Evolutionary conservation across 75 land plant species (phyloP), one percentile per base, ranked within the genome.

Genomic region (Selaginella tamariscina): DNA sequence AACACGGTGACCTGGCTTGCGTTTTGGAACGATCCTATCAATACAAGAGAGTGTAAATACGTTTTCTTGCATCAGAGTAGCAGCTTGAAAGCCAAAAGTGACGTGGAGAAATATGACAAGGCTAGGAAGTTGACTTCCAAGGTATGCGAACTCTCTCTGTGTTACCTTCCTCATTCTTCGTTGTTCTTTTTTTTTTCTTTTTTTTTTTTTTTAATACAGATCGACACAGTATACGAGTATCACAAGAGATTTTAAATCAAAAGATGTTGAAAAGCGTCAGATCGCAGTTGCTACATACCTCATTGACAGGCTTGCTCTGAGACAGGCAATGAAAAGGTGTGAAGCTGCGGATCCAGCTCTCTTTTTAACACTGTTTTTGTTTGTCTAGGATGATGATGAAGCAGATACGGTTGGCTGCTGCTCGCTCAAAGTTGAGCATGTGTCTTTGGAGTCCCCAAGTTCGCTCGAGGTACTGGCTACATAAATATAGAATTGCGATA

Each of bases 351-450:
- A 39, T 39, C 15, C 15, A 5, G 11, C 11, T 39, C 11, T 15
- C 49, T 39, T 5, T 39, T 5, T 5, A 39, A 5, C 15, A 15
- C 5, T 15, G 15, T 39, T 39, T 39, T 39, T 5, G 15, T 39
- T 39, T 39, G 68, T 69, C 2, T 73, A 91, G 98, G 98, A 94
- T 82, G 98, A 94, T 65, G 98, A 94, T 74, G 98, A 94, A 70
- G 98, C 98, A 24, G 98, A 94, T 72, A 94, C 98, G 13, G 98
- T 94, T 65, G 98, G 98, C 80, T 94, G 98, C 74, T 94, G 98
- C 71, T 90, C 98, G 26, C 65, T 94, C 64, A 94, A 94, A 75
- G 98, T 94, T 32, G 98, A 87, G 56, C 94, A 94, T 82, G 98
- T 94, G 24, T 64, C 75, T 55, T 71, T 78, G 23, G 60, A 79